Evolutionary conservation across 257 asterid species (phyloP), one percentile per base, ranked within the genome.

Genomic region (Solanum sejunctum): DNA sequence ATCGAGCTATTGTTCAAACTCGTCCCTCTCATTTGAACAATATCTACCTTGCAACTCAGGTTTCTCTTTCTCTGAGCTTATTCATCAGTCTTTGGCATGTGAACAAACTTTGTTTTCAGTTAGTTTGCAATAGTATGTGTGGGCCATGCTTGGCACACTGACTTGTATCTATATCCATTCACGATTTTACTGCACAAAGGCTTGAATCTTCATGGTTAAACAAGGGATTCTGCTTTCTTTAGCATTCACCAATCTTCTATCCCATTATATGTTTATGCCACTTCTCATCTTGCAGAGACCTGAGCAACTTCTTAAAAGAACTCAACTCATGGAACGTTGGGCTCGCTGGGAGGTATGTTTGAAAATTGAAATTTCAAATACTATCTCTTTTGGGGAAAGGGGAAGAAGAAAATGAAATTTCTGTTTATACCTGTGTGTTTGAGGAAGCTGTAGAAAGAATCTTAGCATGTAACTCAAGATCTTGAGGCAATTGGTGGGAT

Each of bases 291-390:
- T 89, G 91, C 91, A 95, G 99, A 96, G 99, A 90, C 99, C 99
- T 61, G 99, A 93, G 39, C 98, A 93, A 87, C 98, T 96, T 88
- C 87, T 96, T 78, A 93, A 93, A 89, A 92, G 99, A 91, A 93
- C 97, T 88, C 99, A 96, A 89, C 99, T 96, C 80, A 96, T 91
- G 98, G 99, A 95, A 84, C 98, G 98, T 56, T 96, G 98, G 99
- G 97, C 97, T 86, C 91, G 98, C 93, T 90, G 98, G 96, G 99
- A 96, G 99, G 99, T 96, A 92, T 83, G 92, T 77, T 84, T 85
- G 90, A 86, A 82, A 85, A 84, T 36, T 69, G 15, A 10, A 39
- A 80, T 85, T 73, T 36, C 51, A 12, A 69, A 16, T 39, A 39
- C 26, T 39, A 69, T 69, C 52, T 69, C 39, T 69, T 69, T 69